Evolutionary conservation across 306 rosid genomes (phyloP).

Genomic region (Bauhinia variegata): DNA sequence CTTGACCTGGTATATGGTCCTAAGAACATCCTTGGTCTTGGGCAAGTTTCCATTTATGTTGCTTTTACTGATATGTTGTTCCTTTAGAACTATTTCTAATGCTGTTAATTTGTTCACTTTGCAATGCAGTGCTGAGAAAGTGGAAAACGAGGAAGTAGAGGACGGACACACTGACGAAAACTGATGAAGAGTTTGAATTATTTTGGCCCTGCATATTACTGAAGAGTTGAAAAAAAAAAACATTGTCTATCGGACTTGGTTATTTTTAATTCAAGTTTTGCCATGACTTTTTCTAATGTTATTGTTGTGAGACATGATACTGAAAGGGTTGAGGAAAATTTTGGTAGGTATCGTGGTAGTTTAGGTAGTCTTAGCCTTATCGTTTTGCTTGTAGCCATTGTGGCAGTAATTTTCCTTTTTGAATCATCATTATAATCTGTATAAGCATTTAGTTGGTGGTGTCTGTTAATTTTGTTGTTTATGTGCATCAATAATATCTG

Average conservation of each 20-base stretch:
- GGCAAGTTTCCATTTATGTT: slow-evolving; percentile 19
- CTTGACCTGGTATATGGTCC: slow-evolving; percentile 2
- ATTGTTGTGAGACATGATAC: slow-evolving; percentile 33
- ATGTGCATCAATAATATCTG: too few species aligned
- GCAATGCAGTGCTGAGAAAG: slow-evolving; percentile 71
- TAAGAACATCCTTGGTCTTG: slow-evolving; percentile 3
- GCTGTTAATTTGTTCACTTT: slow-evolving; percentile 19
- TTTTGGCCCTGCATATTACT: slow-evolving; percentile 26
- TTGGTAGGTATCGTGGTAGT: slow-evolving; percentile 46
- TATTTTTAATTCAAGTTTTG: slow-evolving; percentile 42
- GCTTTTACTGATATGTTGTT: neutral
- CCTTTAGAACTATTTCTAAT: slow-evolving; percentile 11
- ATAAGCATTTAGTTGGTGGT: neutral
- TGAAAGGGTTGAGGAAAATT: slow-evolving; percentile 47
- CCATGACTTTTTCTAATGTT: slow-evolving; percentile 31
- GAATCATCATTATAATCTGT: slow-evolving; percentile 19
- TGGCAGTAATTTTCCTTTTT: slow-evolving; percentile 18
- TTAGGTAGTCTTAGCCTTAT: slow-evolving; percentile 36
- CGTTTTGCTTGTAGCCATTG: slow-evolving; percentile 38
- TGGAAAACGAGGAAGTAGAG: slow-evolving; percentile 44
- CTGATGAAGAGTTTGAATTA: slow-evolving; percentile 49
- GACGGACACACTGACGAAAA: slow-evolving; percentile 56
- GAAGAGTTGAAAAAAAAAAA: slow-evolving; percentile 43
- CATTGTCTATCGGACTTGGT: slow-evolving; percentile 30
- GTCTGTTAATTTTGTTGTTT: too few species aligned